A percentile compares a stretch with the other conserved stretches of the same genome.
Conservation (phyloP, 108 stramenopile species). For the Ochromonas danica region DNA sequence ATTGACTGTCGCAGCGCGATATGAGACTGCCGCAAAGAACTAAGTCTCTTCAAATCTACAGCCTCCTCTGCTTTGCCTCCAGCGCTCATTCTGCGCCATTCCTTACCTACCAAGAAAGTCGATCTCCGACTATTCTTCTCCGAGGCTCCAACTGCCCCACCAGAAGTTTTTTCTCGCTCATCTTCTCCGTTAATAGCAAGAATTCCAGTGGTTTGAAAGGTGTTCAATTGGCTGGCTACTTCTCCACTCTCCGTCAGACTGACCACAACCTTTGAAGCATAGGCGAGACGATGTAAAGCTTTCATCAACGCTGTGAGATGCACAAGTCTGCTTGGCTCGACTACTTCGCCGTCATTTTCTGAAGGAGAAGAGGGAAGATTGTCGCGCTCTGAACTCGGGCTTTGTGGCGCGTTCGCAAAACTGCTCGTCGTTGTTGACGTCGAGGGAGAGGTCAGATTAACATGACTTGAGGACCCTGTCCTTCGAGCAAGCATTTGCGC, state of each 20-base stretch:
- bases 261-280: background rate
- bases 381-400: too few species aligned
- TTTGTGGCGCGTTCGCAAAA: too few species aligned
- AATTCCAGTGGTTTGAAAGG: background rate
- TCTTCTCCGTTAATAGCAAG: too few species aligned
- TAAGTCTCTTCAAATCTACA: background rate
- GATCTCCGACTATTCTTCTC: background rate
- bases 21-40: background rate
- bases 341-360: too few species aligned
- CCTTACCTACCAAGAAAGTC: background rate
- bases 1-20: background rate
- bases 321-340: background rate
- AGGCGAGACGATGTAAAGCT: background rate
- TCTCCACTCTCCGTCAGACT: background rate
- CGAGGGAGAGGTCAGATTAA: too few species aligned
- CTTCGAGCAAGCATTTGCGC: too few species aligned
- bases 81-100: background rate
- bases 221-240: background rate
- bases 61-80: background rate
- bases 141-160: too few species aligned
- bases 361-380: too few species aligned
- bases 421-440: too few species aligned
- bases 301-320: background rate
- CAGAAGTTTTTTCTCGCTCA: too few species aligned
- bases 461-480: too few species aligned